Conservation (phyloP, 805 yeast genomes). For the fission yeast (Schizosaccharomyces pombe) region DNA sequence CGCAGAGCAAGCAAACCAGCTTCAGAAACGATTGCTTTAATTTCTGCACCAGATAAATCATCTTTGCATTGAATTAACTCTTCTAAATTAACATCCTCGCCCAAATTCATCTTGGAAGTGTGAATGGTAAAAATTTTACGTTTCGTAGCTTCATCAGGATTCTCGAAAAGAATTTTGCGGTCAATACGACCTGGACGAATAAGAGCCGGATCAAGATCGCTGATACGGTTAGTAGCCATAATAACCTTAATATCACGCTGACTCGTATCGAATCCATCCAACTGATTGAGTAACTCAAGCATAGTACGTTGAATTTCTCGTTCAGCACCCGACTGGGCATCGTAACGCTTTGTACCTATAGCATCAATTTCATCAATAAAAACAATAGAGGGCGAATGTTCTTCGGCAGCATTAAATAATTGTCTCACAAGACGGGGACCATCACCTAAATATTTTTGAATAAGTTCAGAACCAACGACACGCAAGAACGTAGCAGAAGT, state of each 20-base stretch:
- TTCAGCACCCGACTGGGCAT: constrained; percentile 78
- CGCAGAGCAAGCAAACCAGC: constrained; percentile 89
- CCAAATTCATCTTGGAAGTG: constrained; percentile 75
- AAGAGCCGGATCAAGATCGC: constrained; percentile 81
- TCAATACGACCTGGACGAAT: constrained; percentile 95
- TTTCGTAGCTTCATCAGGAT: constrained; percentile 80
- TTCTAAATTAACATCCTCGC: constrained; percentile 70
- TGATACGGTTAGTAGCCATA: constrained; percentile 94
- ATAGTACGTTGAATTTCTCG: constrained; percentile 92
- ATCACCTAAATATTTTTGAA: constrained; percentile 91
- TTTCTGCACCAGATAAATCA: constrained; percentile 91
- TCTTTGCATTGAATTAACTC: constrained; percentile 77
- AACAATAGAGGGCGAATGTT: constrained; percentile 93
- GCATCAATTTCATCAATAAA: constrained; percentile 98
- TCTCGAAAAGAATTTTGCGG: constrained; percentile 83
- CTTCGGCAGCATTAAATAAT: constrained; percentile 87
- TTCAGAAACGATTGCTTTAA: constrained; percentile 91
- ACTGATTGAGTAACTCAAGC: constrained; percentile 83
- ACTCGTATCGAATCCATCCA: constrained; percentile 81
- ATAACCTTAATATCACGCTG: constrained; percentile 78
- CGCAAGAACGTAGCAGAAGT: constrained; percentile 89
- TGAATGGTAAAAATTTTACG: constrained; percentile 81
- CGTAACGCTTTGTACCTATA: constrained; percentile 94
- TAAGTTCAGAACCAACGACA: constrained; percentile 89
- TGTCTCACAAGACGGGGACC: constrained; percentile 91